Conservation (phyloP, 176 grass and related monocot genomes). For the Olyra latifolia region DNA sequence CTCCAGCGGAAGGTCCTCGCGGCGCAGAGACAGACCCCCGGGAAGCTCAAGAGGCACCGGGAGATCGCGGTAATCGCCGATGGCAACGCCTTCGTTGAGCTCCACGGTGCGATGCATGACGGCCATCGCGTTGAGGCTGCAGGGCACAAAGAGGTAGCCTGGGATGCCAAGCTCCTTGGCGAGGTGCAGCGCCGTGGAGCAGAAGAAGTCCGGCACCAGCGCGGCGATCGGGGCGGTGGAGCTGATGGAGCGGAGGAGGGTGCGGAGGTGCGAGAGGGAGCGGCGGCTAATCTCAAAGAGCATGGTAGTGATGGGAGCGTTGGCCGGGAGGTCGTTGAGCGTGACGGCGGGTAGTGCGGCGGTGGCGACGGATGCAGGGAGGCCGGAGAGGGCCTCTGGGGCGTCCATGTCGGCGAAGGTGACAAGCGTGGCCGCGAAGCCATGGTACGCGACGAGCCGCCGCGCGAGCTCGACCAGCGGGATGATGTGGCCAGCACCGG, state of each 20-base stretch:
- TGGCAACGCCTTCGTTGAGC: slow-evolving; percentile 25
- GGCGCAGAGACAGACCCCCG: slow-evolving; percentile 25
- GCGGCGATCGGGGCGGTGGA: background rate
- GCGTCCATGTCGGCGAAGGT: slow-evolving; percentile 43
- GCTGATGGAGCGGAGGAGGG: background rate
- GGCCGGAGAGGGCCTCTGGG: background rate
- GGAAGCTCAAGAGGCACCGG: slow-evolving; percentile 40
- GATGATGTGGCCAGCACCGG: slow-evolving; percentile 53
- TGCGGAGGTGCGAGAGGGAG: slow-evolving; percentile 24
- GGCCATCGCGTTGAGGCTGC: slow-evolving; percentile 1
- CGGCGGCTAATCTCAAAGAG: background rate
- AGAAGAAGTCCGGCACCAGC: slow-evolving; percentile 53
- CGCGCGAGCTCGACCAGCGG: slow-evolving; percentile 50
- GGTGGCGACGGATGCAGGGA: slow-evolving; percentile 21
- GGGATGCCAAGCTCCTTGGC: slow-evolving; percentile 52
- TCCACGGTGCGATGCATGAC: slow-evolving; percentile 23
- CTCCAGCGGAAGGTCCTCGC: slow-evolving; percentile 1
- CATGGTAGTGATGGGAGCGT: background rate
- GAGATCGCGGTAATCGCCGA: slow-evolving; percentile 28
- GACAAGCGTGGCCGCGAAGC: slow-evolving; percentile 46
- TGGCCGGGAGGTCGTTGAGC: slow-evolving; percentile 45
- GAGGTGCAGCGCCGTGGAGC: slow-evolving; percentile 6
- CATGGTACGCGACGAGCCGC: slow-evolving; percentile 30
- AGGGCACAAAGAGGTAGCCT: slow-evolving; percentile 47
- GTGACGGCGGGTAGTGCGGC: slow-evolving; percentile 37